Percentiles rank a stretch among this genome's conserved stretches.
Evolutionary conservation across 2,329 filamentous ascomycete genomes (phyloP).

Genomic region (Xylaria polymorpha): DNA sequence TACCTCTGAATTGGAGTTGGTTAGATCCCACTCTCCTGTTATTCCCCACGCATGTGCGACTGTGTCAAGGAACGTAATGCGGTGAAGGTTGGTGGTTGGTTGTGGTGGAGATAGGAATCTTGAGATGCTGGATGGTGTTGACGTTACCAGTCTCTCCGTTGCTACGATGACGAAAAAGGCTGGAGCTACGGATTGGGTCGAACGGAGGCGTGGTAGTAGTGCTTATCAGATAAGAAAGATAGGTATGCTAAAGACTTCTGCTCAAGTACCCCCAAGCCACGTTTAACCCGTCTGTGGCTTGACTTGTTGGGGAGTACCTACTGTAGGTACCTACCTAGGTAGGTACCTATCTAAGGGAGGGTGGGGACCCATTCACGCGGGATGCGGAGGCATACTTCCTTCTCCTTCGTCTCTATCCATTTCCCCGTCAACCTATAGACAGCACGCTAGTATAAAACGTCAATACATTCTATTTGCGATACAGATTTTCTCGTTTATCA

Average conservation of each 20-base stretch:
- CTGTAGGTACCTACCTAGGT: no score
- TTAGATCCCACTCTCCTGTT: conserved; percentile 20
- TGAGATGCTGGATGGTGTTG: conserved; percentile 21
- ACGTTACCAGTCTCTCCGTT: conserved; percentile 7
- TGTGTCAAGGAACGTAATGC: neutral
- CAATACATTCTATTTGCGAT: neutral
- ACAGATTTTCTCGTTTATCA: neutral
- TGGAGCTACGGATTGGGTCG: neutral
- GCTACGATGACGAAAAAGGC: conserved; percentile 25
- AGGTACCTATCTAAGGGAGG: no score
- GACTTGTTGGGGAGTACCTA: neutral
- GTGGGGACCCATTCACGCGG: no score
- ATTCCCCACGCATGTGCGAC: neutral
- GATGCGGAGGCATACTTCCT: no score
- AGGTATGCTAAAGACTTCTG: no score
- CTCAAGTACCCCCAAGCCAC: neutral
- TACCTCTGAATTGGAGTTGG: conserved; percentile 57
- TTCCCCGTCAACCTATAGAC: neutral
- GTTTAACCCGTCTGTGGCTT: conserved; percentile 2
- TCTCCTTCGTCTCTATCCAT: neutral
- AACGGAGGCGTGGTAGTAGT: neutral
- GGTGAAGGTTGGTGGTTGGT: neutral
- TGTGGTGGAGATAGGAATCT: neutral
- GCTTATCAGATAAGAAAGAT: conserved; percentile 31
- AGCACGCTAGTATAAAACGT: neutral